Evolutionary conservation across 1,139 yeast genomes (phyloP), one percentile per base, ranked within the genome.

Genomic region (Nakaseomyces kungkrabaensis): DNA sequence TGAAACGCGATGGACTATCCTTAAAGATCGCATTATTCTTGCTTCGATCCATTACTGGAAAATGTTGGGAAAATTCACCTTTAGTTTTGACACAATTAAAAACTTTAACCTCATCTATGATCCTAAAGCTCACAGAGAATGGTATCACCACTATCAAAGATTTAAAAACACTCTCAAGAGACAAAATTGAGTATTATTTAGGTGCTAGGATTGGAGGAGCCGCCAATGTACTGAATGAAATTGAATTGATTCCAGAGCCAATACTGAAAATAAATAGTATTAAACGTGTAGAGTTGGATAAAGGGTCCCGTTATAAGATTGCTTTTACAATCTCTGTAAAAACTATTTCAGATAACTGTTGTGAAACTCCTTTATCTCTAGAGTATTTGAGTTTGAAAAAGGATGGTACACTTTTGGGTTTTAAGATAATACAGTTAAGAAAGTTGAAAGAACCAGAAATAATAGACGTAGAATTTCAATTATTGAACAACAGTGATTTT

Each of bases 1-100:
- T 62, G 17, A 71, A 66, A 50, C 61, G 65, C 34, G 79, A 76
- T 56, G 71, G 73, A 0, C 52, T 56, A 0, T 72, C 80, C 0
- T 59, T 75, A 41, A 52, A 60, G 22, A 68, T 64, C 43, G 58
- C 73, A 9, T 57, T 76, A 7, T 63, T 61, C 38, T 53, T 77
- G 9, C 55, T 61, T 3, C 60, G 78, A 48, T 71, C 74, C 43
- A 51, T 75, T 3, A 58, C 59, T 43, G 75, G 75, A 0, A 68
- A 64, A 51, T 68, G 78, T 24, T 77, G 82, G 82, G 79, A 75
- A 54, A 71, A 69, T 46, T 60, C 73, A 0, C 63, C 74, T 10
- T 65, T 69, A 56, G 71, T 71, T 8, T 58, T 77, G 27, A 63
- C 72, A 48, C 81, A 77, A 51, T 51, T 77, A 17, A 72, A 72